phyloP scores from a whole-genome alignment of 1,284 basidiomycete species.

The Amylostereum areolatum region DNA sequence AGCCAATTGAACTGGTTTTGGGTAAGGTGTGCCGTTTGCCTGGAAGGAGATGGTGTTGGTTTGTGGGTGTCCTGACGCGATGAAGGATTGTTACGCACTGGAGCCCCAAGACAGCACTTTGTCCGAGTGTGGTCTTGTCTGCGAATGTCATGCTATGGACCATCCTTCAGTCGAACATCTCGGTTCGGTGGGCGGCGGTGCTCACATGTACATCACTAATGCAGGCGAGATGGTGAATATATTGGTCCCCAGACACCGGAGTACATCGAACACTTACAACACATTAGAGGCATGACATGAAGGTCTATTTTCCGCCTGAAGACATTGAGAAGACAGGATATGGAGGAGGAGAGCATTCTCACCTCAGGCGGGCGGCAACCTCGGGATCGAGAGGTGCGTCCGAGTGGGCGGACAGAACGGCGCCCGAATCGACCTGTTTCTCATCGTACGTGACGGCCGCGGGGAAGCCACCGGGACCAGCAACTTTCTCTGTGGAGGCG shows the following conservation, averaged over 20 bases:
- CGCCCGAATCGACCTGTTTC: constrained; percentile 22
- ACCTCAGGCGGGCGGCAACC: constrained; percentile 22
- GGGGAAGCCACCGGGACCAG: neutral
- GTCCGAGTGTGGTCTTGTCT: constrained; percentile 19
- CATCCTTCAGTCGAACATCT: neutral
- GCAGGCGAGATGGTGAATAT: neutral
- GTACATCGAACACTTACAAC: constrained; percentile 13
- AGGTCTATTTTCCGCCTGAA: constrained; percentile 18
- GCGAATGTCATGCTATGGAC: constrained; percentile 18
- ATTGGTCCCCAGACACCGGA: neutral
- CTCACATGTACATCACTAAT: constrained; percentile 8
- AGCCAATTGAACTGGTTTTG: constrained; percentile 45
- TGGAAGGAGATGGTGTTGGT: constrained; percentile 8
- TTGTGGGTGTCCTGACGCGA: neutral
- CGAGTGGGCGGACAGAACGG: constrained; percentile 16
- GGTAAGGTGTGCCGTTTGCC: constrained; percentile 24
- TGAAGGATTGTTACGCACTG: constrained; percentile 5
- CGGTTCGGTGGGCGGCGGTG: neutral
- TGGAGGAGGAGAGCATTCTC: too few species aligned
- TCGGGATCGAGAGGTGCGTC: constrained; percentile 10
- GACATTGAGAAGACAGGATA: too few species aligned
- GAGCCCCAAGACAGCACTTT: constrained; percentile 17
- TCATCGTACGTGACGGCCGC: neutral
- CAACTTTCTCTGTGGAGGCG: neutral
- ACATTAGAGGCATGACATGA: constrained; percentile 22